phyloP scores from a whole-genome alignment of 805 yeast species.

The Lachancea fermentati region DNA sequence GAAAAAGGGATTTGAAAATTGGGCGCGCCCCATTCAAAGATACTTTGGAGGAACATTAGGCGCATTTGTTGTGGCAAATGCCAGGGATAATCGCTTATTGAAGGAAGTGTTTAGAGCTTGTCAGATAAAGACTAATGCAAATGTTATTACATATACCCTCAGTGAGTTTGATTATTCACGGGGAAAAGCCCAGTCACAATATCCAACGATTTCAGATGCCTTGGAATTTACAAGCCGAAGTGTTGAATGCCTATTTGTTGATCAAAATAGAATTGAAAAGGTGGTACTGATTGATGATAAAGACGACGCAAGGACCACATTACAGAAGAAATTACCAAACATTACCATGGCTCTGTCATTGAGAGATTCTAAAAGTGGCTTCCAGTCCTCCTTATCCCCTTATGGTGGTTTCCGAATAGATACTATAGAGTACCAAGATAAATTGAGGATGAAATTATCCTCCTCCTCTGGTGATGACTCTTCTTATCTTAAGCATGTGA shows the following conservation, averaged over 20 bases:
- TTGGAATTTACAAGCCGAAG: conserved; percentile 50
- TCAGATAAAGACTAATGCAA: conserved; percentile 37
- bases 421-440: conserved; percentile 43
- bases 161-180: conserved; percentile 41
- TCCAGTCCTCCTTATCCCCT: conserved; percentile 35
- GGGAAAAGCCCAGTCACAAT: conserved; percentile 39
- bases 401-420: conserved; percentile 46
- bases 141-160: conserved; percentile 38
- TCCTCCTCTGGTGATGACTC: conserved; percentile 18
- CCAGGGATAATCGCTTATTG: conserved; percentile 49
- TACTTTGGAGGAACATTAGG: conserved; percentile 45
- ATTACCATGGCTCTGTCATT: conserved; percentile 40
- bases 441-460: conserved; percentile 18
- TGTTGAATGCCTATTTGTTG: conserved; percentile 59
- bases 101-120: conserved; percentile 31
- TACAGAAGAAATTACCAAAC: conserved; percentile 34
- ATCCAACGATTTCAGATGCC: conserved; percentile 53
- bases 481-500: conserved; percentile 18
- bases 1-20: conserved; percentile 45
- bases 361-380: conserved; percentile 40
- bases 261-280: conserved; percentile 53
- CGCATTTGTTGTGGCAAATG: conserved; percentile 63
- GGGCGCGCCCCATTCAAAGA: conserved; percentile 59
- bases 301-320: conserved; percentile 42
- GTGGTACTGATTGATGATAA: conserved; percentile 48